Conservation (phyloP, 2,329 filamentous ascomycete species). For the Botrytis fabae region DNA sequence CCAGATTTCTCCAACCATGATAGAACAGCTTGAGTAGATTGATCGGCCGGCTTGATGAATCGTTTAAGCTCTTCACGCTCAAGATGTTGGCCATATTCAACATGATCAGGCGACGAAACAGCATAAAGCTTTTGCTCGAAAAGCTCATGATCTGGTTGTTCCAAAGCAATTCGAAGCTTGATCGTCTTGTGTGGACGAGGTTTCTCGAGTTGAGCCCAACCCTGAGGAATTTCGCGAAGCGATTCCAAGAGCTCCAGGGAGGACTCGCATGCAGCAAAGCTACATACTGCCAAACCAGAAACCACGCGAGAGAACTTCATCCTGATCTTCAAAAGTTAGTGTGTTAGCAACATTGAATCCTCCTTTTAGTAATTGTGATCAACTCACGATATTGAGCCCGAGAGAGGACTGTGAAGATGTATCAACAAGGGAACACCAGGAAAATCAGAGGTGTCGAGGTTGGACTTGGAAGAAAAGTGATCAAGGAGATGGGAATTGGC, state of each 20-base stretch:
- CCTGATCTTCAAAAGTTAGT: neutral
- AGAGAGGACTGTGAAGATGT: neutral
- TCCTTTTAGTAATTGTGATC: neutral
- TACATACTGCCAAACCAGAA: constrained; percentile 14
- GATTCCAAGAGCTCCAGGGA: constrained; percentile 33
- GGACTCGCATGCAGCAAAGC: constrained; percentile 20
- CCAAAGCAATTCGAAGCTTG: constrained; percentile 38
- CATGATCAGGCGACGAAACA: constrained; percentile 49
- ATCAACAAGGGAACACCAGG: neutral
- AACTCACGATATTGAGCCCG: constrained; percentile 9
- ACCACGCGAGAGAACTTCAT: constrained; percentile 20
- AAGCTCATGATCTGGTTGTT: constrained; percentile 47
- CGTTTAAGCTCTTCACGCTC: constrained; percentile 52
- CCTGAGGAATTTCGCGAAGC: constrained; percentile 30
- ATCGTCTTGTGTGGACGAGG: constrained; percentile 28
- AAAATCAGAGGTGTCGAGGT: neutral
- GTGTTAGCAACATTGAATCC: neutral
- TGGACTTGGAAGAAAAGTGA: neutral
- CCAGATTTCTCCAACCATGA: constrained; percentile 56
- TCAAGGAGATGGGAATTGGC: neutral
- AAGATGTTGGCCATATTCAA: constrained; percentile 56
- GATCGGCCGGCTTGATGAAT: constrained; percentile 52
- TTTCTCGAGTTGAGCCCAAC: constrained; percentile 32
- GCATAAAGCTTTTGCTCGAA: constrained; percentile 47
- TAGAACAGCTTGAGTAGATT: constrained; percentile 52